These are phyloP conservation scores for Brassica juncea DNA, from an alignment of 345 rosid genomes.

Conservation along the genomic window DNA sequence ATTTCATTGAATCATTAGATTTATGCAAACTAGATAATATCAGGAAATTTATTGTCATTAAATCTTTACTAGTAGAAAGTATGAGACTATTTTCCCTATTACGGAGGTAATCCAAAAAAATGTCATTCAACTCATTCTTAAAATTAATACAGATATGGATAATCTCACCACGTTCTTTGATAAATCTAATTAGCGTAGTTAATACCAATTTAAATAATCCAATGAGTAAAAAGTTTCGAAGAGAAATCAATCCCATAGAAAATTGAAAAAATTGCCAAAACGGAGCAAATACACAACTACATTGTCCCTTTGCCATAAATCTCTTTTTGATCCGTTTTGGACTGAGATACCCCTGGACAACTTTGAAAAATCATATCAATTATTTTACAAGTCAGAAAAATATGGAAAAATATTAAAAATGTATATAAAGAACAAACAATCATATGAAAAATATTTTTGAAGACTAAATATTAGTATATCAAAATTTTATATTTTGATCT, in stretches of 20 bases:
- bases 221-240: background rate
- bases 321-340: no score
- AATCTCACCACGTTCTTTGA: background rate
- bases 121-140: background rate
- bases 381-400: no score
- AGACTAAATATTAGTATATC: no score
- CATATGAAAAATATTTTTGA: no score
- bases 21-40: background rate
- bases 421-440: no score
- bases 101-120: background rate
- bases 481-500: no score
- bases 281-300: no score
- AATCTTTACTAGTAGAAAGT: background rate
- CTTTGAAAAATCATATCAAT: no score
- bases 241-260: background rate
- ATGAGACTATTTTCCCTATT: background rate
- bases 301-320: no score
- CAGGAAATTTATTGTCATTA: background rate
- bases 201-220: background rate
- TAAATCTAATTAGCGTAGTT: background rate
- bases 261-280: no score
- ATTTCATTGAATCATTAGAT: background rate
- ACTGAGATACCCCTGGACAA: no score
- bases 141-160: background rate
- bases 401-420: no score